phyloP scores from a whole-genome alignment of 73 alveolate genomes.

The Uronychia binucleata region DNA sequence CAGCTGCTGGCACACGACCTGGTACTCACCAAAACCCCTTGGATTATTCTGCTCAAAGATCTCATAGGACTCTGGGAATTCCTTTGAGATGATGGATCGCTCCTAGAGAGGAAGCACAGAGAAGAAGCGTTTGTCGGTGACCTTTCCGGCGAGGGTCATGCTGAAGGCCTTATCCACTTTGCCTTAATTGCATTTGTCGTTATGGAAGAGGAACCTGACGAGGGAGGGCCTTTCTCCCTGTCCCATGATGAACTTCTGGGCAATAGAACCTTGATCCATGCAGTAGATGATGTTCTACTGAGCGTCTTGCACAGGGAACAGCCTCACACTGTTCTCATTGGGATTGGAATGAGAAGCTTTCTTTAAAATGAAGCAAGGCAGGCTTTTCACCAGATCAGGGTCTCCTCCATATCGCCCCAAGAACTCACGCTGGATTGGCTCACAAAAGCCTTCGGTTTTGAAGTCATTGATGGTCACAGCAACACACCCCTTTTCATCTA shows the following conservation, averaged over 20 bases:
- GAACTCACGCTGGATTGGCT: background rate
- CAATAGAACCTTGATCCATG: background rate
- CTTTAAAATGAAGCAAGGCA: background rate
- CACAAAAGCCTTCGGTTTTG: background rate
- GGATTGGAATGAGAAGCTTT: background rate
- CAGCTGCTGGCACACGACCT: background rate
- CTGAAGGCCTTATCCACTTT: background rate
- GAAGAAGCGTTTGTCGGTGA: background rate
- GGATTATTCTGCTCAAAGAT: background rate
- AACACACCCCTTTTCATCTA: background rate
- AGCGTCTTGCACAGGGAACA: background rate
- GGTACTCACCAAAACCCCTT: background rate
- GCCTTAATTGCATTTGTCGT: background rate
- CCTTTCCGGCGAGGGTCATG: background rate
- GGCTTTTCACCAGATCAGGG: background rate
- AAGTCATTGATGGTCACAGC: background rate
- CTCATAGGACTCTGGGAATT: background rate
- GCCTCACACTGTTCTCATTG: background rate
- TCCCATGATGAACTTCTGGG: background rate
- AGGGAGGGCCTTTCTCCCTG: background rate
- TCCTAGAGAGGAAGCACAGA: background rate
- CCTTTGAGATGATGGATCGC: background rate
- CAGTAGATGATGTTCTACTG: background rate
- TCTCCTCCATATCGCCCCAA: background rate
- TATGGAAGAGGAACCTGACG: background rate